A percentile compares a stretch with the other conserved stretches of the same genome.
Conservation (phyloP, 352 stramenopile species). For the Pythium brachiatum region DNA sequence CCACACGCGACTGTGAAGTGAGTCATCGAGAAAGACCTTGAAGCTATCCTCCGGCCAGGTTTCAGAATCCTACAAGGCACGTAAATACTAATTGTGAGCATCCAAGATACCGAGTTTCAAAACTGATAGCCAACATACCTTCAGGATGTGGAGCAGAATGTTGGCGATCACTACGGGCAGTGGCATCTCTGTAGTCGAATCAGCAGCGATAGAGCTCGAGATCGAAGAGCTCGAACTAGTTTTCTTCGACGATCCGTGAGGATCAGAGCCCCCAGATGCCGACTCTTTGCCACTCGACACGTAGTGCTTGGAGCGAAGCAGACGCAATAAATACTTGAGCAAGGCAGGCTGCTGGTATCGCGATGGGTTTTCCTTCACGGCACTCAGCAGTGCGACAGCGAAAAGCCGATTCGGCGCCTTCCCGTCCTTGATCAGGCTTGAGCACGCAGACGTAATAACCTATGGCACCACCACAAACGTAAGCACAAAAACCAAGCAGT, state of each 20-base stretch:
- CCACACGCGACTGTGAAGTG: constrained; percentile 74
- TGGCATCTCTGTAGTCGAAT: constrained; percentile 45
- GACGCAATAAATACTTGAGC: constrained; percentile 73
- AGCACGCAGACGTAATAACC: constrained; percentile 51
- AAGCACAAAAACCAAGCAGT: not conserved
- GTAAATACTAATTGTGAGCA: not conserved
- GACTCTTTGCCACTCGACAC: constrained; percentile 14
- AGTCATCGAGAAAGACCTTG: constrained; percentile 87
- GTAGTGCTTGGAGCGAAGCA: constrained; percentile 85
- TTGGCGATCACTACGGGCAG: constrained; percentile 76
- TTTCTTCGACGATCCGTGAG: constrained; percentile 44
- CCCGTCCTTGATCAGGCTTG: constrained; percentile 51
- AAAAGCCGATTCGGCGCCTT: constrained; percentile 58
- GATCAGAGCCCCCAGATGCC: constrained; percentile 7
- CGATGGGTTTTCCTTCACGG: constrained; percentile 51
- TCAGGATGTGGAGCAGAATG: constrained; percentile 62
- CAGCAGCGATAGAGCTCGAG: constrained; percentile 22
- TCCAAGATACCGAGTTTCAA: not conserved
- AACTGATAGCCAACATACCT: constrained; percentile 28
- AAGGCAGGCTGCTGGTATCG: constrained; percentile 53
- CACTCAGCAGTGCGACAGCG: constrained; percentile 53
- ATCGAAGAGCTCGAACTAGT: constrained; percentile 9
- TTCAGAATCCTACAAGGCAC: constrained; percentile 32
- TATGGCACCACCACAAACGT: constrained; percentile 12
- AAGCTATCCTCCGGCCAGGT: constrained; percentile 79